Evolutionary conservation across 2,329 filamentous ascomycete species (phyloP), one percentile per base, ranked within the genome.

Genomic region (Tolypocladium inflatum): DNA sequence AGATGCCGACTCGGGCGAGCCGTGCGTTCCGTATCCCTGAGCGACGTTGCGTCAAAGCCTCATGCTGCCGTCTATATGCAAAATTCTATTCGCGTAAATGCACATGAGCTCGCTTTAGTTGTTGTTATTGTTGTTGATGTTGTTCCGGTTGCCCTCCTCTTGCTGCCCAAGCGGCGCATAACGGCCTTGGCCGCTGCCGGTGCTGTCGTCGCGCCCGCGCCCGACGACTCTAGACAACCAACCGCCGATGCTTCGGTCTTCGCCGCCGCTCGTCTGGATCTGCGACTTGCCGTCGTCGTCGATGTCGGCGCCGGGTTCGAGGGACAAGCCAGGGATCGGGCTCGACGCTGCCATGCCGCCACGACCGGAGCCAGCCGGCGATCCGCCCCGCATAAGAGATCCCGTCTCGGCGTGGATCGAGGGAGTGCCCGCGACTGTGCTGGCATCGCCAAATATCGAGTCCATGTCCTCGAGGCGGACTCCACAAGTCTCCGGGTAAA

Each of bases 391-490:
- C 72, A 96, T 86, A 13, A 96, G 78, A 3, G 91, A 91, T n/a
- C 89, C 90, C 10, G 87, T 86, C 74, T 97, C 91, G 15, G 74
- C 74, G 59, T 86, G 81, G 1, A 90, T 80, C 51, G 86, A 84
- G 1, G 93, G 92, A 0, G 93, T 96, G 45, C 79, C 81, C 55
- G 90, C 87, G 13, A 87, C 84, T 2, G 90, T 92, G 33, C 90
- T 94, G 41, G 92, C 90, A 72, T 99, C 94, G 63, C 94, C 94
- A 68, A 99, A 99, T 19, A 99, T 76, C 3, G 85, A 82, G 70
- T 96, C 90, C 94, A 99, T 99, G 65, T 99, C 94, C 74, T 99
- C 94, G 55, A 99, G 81, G 58, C 92, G 88, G 59, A 99, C 87
- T 66, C 95, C 95, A 64, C 92, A 94, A 0, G 94, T 99, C 74